Conservation (phyloP, 768 basidiomycete species). For the Russula sp. region DNA sequence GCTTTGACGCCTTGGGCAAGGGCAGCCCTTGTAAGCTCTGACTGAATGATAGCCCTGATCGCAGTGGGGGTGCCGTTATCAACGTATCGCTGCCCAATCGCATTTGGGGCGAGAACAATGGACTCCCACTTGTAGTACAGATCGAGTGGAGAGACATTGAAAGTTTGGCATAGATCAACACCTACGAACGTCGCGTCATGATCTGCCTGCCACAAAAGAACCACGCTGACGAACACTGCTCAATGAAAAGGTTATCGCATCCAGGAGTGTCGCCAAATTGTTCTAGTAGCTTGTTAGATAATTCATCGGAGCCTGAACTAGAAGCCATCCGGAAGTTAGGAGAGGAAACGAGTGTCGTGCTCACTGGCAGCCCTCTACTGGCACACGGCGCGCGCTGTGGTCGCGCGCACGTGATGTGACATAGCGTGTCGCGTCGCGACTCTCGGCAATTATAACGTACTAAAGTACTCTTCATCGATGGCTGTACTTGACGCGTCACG, state of each 20-base stretch:
- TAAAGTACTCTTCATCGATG: no score
- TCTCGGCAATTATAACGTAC: no score
- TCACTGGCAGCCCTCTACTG: no score
- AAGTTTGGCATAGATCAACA: conserved; percentile 56
- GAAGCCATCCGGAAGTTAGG: conserved; percentile 1
- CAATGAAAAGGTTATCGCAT: conserved; percentile 15
- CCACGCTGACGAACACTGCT: conserved; percentile 11
- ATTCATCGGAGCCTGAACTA: background rate
- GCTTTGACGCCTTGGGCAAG: background rate
- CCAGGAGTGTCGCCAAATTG: conserved; percentile 11
- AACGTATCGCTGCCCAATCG: conserved; percentile 21
- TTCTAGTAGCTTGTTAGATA: background rate
- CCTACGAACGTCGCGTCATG: conserved; percentile 36
- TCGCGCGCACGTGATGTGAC: conserved; percentile 15
- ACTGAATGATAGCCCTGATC: conserved; percentile 12
- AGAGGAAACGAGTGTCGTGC: background rate
- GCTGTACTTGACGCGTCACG: no score
- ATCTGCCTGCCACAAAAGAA: background rate
- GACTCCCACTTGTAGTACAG: conserved; percentile 72
- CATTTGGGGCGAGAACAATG: background rate
- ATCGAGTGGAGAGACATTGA: conserved; percentile 45
- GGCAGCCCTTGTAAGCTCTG: conserved; percentile 3
- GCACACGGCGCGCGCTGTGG: background rate
- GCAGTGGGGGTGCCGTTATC: conserved; percentile 12
- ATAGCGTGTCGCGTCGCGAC: conserved; percentile 9